These are phyloP conservation scores for Saccharomyces hybrid DNA, from an alignment of 1,139 yeast species.

Conservation along the genomic window DNA sequence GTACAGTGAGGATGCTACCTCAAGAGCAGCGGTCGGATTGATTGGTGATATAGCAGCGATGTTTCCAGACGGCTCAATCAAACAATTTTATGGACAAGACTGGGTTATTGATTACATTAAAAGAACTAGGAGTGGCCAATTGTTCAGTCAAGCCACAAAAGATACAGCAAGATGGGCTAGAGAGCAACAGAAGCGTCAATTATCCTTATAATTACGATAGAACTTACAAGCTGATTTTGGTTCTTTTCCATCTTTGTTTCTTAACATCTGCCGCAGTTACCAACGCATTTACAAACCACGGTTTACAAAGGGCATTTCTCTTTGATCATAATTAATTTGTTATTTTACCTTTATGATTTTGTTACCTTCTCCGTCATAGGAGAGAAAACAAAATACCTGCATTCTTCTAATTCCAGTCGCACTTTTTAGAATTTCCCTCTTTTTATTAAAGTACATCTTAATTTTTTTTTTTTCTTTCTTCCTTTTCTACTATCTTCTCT, in stretches of 20 bases:
- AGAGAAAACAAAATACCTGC: not conserved
- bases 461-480: conserved; percentile 9
- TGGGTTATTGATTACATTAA: conserved; percentile 79
- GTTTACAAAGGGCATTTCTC: not conserved
- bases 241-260: not conserved
- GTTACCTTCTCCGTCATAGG: not conserved
- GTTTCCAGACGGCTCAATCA: conserved; percentile 69
- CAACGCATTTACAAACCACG: not conserved
- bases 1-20: conserved; percentile 54
- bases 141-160: conserved; percentile 58
- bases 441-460: conserved; percentile 10
- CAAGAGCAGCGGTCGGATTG: conserved; percentile 77
- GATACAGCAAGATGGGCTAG: conserved; percentile 97
- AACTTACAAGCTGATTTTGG: not conserved
- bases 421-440: conserved; percentile 5
- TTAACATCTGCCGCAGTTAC: not conserved
- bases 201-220: conserved; percentile 18
- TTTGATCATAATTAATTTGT: conserved; percentile 1
- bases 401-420: conserved; percentile 2
- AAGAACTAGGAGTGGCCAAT: conserved; percentile 57
- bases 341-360: not conserved
- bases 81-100: conserved; percentile 53
- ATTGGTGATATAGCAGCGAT: conserved; percentile 89
- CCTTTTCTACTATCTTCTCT: conserved; percentile 10
- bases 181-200: conserved; percentile 47